phyloP scores from a whole-genome alignment of 106 monocot species.

The Allium sativum region DNA sequence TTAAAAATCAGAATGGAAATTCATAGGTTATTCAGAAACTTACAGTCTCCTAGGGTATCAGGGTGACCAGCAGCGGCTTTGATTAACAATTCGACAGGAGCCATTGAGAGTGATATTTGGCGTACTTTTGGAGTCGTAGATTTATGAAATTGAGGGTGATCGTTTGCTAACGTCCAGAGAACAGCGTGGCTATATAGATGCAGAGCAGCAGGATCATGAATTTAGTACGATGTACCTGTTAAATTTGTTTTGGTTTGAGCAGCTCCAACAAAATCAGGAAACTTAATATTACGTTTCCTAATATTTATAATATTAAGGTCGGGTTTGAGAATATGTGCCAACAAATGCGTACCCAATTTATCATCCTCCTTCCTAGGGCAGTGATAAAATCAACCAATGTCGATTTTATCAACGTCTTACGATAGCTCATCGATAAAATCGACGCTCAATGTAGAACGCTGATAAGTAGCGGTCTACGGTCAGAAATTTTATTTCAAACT shows the following conservation, averaged over 20 bases:
- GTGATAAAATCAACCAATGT: too few relatives aligned
- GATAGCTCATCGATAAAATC: too few relatives aligned
- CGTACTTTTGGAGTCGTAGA: neutral
- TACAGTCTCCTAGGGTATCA: constrained; percentile 38
- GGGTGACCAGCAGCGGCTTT: constrained; percentile 27
- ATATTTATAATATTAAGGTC: too few relatives aligned
- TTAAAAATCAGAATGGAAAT: neutral
- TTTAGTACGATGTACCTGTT: neutral
- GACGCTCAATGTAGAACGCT: too few relatives aligned
- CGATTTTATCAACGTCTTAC: too few relatives aligned
- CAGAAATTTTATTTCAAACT: too few relatives aligned
- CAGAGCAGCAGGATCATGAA: neutral
- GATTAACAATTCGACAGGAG: constrained; percentile 30
- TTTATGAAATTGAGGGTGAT: neutral
- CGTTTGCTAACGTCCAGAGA: neutral
- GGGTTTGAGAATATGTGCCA: too few relatives aligned
- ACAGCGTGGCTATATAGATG: neutral
- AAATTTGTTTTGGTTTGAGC: neutral
- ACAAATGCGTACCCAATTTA: too few relatives aligned
- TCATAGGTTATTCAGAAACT: neutral
- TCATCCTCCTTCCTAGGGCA: too few relatives aligned
- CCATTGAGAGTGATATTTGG: neutral
- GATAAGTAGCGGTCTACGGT: too few relatives aligned
- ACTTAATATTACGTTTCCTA: too few relatives aligned
- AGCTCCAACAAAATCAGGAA: too few relatives aligned